Evolutionary conservation across 805 yeast species (phyloP).

Genomic region (Lachancea waltii): DNA sequence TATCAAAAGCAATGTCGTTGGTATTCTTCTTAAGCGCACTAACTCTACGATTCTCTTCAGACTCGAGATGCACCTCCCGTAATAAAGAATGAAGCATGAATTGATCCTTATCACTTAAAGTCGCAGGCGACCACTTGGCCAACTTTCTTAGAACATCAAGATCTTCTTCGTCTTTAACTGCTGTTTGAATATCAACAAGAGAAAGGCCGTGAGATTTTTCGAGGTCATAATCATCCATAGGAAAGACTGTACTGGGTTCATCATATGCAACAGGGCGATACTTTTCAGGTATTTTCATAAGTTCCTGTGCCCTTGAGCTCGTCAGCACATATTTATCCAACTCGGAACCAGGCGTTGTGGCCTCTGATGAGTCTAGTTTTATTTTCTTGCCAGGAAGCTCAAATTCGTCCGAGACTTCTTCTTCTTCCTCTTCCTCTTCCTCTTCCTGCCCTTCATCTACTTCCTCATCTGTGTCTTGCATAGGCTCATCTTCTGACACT

Average conservation of each 20-base stretch:
- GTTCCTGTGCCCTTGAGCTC: conserved; percentile 14
- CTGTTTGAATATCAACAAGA: conserved; percentile 43
- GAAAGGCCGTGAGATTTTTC: conserved; percentile 5
- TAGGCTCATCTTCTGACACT: conserved; percentile 12
- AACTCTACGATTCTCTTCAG: conserved; percentile 2
- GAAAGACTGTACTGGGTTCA: conserved; percentile 51
- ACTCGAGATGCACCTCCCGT: background rate
- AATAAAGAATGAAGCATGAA: background rate
- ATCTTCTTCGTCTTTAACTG: conserved; percentile 74
- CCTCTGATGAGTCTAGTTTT: conserved; percentile 12
- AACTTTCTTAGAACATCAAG: conserved; percentile 44
- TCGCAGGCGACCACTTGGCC: conserved; percentile 23
- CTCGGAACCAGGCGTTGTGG: conserved; percentile 28
- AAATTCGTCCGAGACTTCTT: conserved; percentile 16
- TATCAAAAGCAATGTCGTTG: conserved; percentile 25
- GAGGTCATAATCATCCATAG: conserved; percentile 27
- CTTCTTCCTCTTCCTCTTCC: conserved; percentile 13
- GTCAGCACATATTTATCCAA: conserved; percentile 14
- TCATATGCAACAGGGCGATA: conserved; percentile 47
- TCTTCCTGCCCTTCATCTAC: conserved; percentile 11
- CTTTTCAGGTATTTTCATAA: conserved; percentile 23
- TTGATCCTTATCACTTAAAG: background rate
- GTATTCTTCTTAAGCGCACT: conserved; percentile 19
- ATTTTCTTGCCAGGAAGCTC: conserved; percentile 22
- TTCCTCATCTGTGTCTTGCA: conserved; percentile 7